Conservation (phyloP, 2,329 filamentous ascomycete species). For the Cryphonectria japonica region DNA sequence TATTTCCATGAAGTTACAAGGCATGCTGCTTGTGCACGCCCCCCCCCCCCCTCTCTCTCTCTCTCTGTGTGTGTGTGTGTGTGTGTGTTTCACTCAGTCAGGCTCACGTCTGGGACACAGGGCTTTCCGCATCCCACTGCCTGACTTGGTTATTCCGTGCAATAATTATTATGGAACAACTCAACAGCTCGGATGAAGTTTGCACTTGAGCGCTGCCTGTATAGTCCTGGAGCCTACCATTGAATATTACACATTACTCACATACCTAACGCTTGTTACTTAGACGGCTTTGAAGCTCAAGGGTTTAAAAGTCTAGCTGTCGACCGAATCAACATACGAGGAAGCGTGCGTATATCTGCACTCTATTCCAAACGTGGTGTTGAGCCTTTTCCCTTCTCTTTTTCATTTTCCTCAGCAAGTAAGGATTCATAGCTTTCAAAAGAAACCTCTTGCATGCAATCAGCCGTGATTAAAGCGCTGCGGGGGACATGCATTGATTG, state of each 20-base stretch:
- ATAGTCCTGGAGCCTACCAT: neutral
- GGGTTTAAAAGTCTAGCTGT: no score
- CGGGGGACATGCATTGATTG: neutral
- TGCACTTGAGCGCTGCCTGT: neutral
- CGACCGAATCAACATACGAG: no score
- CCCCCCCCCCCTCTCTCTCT: no score
- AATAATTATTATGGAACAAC: neutral
- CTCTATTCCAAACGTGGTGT: no score
- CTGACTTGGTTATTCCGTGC: neutral
- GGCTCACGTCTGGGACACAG: neutral
- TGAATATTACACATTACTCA: neutral
- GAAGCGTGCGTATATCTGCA: no score
- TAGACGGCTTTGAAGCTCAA: neutral
- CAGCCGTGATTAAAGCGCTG: neutral
- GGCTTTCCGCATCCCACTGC: neutral
- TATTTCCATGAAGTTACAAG: neutral
- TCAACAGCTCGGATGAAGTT: neutral
- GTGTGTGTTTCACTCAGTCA: neutral
- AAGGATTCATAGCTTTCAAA: no score
- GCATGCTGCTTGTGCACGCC: no score
- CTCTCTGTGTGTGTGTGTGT: no score
- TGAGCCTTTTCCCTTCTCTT: no score
- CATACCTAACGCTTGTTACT: neutral
- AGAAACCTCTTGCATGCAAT: no score
- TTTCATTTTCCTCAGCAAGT: no score